Evolutionary conservation across 2,329 filamentous ascomycete genomes (phyloP), one percentile per base, ranked within the genome.

Genomic region (Stemphylium beticola): DNA sequence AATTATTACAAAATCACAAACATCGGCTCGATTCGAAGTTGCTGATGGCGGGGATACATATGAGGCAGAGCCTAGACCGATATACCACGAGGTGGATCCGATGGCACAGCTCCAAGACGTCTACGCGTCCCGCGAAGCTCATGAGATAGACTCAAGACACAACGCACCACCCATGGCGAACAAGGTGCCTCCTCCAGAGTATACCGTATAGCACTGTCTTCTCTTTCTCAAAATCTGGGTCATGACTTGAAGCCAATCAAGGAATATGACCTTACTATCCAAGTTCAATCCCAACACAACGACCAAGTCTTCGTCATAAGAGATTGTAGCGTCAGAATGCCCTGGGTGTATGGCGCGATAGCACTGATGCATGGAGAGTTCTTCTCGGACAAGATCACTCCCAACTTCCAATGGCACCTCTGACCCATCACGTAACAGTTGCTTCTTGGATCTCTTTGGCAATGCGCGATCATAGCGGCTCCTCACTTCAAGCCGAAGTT

Each of bases 1-100:
- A n/a, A 20, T 68, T 32, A 58, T 65, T 4, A 61, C 64, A 1
- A 48, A 43, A 2, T 65, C 55, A 57, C 38, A 43, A 15, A 47
- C 34, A 5, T 12, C 47, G 0, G 20, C 22, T 52, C n/a, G 18
- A 17, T 32, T 15, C 1, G 14, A 38, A 29, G n/a, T 31, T 36
- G 41, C 15, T 31, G 49, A 37, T 31, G 41, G 29, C 6, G 38
- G 17, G 26, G n/a, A 7, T 17, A 11, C 10, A 15, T 37, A 37
- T 12, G 50, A 33, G 22, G 17, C 48, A 14, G 58, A 50, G 10
- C 33, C 50, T 4, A 37, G 48, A 6, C 58, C 56, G 8, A 45
- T n/a, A 15, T 61, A 61, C n/a, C 53, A 61, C 0, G 58, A 59
- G n/a, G 4, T 57, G 3, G 58, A 61, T 48, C 56, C 53, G 5